Conservation (phyloP, 1,284 basidiomycete species). For the Cutaneotrichosporon sp. region DNA sequence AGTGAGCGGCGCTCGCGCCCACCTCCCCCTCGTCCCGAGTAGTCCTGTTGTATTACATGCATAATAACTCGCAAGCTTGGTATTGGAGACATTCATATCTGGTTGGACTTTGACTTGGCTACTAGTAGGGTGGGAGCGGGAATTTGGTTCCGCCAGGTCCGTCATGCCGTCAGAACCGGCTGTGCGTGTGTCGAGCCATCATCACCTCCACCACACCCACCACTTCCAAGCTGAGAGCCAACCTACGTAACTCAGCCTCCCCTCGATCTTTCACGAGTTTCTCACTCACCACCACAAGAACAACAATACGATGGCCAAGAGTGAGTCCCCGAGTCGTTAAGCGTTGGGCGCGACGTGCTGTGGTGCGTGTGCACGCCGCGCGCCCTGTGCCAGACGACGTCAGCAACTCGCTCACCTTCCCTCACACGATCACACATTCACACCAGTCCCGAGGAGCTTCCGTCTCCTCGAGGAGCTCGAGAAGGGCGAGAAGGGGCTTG, state of each 20-base stretch:
- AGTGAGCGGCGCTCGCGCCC: constrained; percentile 22
- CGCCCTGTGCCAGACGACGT: not conserved
- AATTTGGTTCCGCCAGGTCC: not conserved
- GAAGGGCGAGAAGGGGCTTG: constrained; percentile 99
- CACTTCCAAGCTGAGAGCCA: not conserved
- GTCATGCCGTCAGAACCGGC: not conserved
- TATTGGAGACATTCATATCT: not conserved
- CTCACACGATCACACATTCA: not conserved
- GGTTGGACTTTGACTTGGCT: too few relatives aligned
- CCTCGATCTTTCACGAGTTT: not conserved
- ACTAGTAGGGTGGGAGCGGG: not conserved
- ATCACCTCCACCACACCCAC: not conserved
- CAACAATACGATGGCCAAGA: constrained; percentile 9
- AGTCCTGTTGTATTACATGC: constrained; percentile 8
- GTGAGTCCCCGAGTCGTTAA: not conserved
- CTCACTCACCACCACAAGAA: not conserved
- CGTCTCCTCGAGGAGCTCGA: constrained; percentile 95
- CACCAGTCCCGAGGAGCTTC: constrained; percentile 90
- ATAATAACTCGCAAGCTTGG: not conserved
- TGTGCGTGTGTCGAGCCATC: not conserved
- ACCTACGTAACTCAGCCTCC: not conserved
- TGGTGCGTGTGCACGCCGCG: not conserved
- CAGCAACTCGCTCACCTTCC: not conserved
- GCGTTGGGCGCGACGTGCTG: not conserved
- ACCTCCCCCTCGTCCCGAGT: constrained; percentile 2